Evolutionary conservation across 768 basidiomycete species (phyloP), one percentile per base, ranked within the genome.

Genomic region (Candolleomyces aberdarensis): DNA sequence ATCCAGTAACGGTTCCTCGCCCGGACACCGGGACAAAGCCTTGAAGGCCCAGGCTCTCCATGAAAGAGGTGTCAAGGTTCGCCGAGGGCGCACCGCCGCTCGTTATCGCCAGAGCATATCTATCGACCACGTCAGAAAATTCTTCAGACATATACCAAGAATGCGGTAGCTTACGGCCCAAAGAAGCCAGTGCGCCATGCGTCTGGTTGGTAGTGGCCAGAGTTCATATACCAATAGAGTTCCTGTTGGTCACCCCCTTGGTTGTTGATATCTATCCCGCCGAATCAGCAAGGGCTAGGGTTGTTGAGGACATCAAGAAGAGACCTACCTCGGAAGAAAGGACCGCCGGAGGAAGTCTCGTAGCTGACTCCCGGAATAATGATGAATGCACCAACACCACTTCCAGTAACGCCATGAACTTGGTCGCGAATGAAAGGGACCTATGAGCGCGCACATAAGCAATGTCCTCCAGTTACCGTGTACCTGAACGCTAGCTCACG

Each of bases 161-260:
- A 20, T 26, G 26, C 32, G 52, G 50, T n/a, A n/a, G 67, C 75
- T 58, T 50, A 78, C 70, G 80, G 81, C 48, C 80, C 80, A 69
- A 78, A 78, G 68, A 83, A 79, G 20, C 79, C 80, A 36, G 76
- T 78, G 29, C 78, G 74, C 62, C 74, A 79, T 5, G 73, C 51
- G 59, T 81, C 80, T 0, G 79, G 78, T 64, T 81, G 79, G 58
- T 78, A 76, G 54, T 82, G 81, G 31, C 67, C 68, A 3, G 77
- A 79, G 63, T 83, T 82, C 80, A 80, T 79, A 62, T 79, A 81
- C 64, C 70, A 81, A 66, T 81, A 82, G 1, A 83, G 65, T 58
- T 82, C 80, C 63, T 82, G 80, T 57, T 81, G 79, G 10, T 72
- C 75, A 41, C 70, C 67, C 41, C 79, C 78, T 64, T 82, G 80